A percentile compares a stretch with the other conserved stretches of the same genome.
Evolutionary conservation across 176 grass and related monocot species (phyloP).

Genomic region (Oryza officinalis): DNA sequence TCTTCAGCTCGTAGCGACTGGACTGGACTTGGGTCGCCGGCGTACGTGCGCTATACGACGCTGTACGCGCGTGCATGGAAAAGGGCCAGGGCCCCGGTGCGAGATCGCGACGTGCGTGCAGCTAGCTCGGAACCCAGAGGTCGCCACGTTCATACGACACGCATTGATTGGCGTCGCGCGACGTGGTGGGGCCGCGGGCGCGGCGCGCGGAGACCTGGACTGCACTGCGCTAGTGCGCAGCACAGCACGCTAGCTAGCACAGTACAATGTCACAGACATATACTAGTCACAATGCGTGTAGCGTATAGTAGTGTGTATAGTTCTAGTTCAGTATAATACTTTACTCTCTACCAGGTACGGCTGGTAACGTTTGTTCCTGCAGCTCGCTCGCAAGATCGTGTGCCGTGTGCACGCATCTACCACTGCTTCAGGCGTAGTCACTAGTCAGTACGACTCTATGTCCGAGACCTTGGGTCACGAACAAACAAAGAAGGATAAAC

Average conservation of each 20-base stretch:
- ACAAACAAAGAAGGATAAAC: no score
- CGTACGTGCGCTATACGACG: conserved; percentile 34
- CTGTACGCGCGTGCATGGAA: not conserved
- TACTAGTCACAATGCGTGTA: not conserved
- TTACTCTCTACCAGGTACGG: no score
- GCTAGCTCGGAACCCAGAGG: not conserved
- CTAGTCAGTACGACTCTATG: no score
- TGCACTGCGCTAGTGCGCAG: not conserved
- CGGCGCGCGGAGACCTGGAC: not conserved
- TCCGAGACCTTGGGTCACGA: no score
- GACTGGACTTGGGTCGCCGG: not conserved
- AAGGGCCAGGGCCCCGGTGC: not conserved
- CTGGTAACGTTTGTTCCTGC: not conserved
- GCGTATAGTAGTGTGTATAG: not conserved
- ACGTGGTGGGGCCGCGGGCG: not conserved
- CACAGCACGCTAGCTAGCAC: no score
- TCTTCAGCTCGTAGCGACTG: not conserved
- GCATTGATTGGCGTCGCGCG: not conserved
- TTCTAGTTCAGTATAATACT: not conserved
- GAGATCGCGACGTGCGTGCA: not conserved
- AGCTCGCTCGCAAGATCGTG: not conserved
- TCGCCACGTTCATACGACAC: not conserved
- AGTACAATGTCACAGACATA: not conserved
- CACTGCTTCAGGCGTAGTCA: no score
- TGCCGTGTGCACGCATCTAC: no score